Evolutionary conservation across 257 asterid genomes (phyloP), one percentile per base, ranked within the genome.

Genomic region (Thymus quinquecostatus): DNA sequence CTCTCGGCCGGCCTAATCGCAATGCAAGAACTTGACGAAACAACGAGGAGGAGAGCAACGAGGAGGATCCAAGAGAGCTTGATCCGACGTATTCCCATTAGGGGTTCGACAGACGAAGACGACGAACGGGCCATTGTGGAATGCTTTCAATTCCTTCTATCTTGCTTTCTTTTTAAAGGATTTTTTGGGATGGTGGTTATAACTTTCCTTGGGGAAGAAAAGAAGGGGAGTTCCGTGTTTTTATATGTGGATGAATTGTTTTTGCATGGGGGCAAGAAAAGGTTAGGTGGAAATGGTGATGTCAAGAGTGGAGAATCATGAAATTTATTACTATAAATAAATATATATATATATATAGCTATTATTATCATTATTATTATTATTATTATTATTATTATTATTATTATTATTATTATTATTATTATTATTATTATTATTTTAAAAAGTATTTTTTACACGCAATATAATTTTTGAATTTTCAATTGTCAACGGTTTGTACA

Each of bases 401-500:
- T 21, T 21, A 21, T 21, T 21, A 21, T 21, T 21, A 21, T 21
- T 21, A 21, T 21, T 21, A 21, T 21, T 21, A 21, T 21, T 21
- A 21, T 21, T 21, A 21, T 21, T 21, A 21, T 21, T 21, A 38
- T 58, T 30, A 27, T 28, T 38, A 38, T 38, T 38, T 38, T 38
- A 21, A 4, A 38, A 4, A n/a, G 2, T 14, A 51, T 21, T 14
- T 60, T 64, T 68, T 32, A 68, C 79, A 76, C 81, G 81, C 74
- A 80, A 71, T 28, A 55, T 21, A 33, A 6, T 49, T 53, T 66
- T 75, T 48, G 74, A 66, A 72, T 59, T 50, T 69, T 70, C 78
- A 74, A 77, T 32, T 73, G 82, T 77, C 82, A 81, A 81, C 77
- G 82, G 57, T 77, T 43, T 60, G 32, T 7, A 8, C 55, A 32